phyloP scores from a whole-genome alignment of 306 rosid species.

The Glycyrrhiza uralensis region DNA sequence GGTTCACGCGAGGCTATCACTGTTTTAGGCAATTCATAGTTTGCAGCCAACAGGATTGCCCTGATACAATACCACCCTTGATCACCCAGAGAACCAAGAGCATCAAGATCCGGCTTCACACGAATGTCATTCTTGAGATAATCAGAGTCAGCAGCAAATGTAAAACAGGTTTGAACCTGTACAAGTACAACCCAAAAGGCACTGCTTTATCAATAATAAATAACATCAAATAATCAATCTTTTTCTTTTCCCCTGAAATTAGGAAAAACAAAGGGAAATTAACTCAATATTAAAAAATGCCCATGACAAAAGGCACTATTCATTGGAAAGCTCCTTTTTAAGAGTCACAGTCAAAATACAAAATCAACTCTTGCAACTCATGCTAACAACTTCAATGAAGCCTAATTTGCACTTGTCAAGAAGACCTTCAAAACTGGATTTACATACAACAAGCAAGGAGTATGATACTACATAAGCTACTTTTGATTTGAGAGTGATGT shows the following conservation, averaged over 20 bases:
- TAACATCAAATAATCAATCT: neutral
- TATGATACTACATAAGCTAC: no score
- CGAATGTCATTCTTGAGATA: slow-evolving; percentile 42
- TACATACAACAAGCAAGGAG: no score
- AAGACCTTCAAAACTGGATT: neutral
- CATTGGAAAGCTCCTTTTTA: no score
- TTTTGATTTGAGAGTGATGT: no score
- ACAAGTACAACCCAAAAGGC: neutral
- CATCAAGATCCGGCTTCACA: slow-evolving; percentile 45
- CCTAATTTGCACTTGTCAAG: neutral
- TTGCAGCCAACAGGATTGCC: slow-evolving; percentile 37
- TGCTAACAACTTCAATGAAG: neutral
- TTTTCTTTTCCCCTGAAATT: neutral
- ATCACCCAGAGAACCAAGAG: slow-evolving; percentile 43
- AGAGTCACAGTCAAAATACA: neutral
- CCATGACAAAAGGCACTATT: no score
- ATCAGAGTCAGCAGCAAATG: slow-evolving; percentile 25
- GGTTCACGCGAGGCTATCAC: slow-evolving; percentile 29
- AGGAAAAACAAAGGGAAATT: neutral
- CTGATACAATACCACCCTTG: slow-evolving; percentile 48
- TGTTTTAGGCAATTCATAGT: slow-evolving; percentile 38
- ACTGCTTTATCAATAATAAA: neutral
- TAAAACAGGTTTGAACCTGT: slow-evolving; percentile 29
- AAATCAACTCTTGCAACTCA: neutral
- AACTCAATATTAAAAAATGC: neutral